Base-by-base conservation (phyloP, 495 filamentous ascomycete genomes). In the Aspergillus nanangensis region DNA sequence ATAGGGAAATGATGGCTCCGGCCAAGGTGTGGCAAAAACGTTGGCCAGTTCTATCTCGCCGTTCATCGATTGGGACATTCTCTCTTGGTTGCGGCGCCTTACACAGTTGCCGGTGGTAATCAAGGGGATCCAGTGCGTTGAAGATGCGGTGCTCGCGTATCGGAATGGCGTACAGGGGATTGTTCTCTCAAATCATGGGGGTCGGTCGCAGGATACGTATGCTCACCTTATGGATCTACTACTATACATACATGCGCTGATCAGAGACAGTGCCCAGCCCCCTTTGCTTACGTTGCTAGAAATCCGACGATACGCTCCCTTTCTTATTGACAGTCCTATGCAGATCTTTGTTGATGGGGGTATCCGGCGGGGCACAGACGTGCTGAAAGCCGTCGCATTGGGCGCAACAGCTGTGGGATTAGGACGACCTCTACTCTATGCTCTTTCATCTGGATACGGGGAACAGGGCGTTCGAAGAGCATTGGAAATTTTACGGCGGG, bases 71-170 rank as follows among this genome's bases (percentile, higher is more conserved):
- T 95, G 89, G 90, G 78, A 78, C 29, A 88, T 90, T 58, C 82
- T 95, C 38, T 76, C 83, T 13, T 95, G 86, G 86, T 83, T 94
- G 64, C 72, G 79, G 34, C 73, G 72, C 36, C 80, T 93, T 51
- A 94, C 89, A 9, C 79, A 80, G 47, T 88, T 94, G 74, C 89
- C 90, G 22, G 84, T 96, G 40, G 74, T 91, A 14, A 81, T 96
- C 55, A 95, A 96, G 70, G 90, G 90, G 17, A 86, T 96, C 40
- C 89, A 94, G 70, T 75, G 87, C 38, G 85, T 90, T 36, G 90
- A 95, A 61, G 90, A 96, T 56, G 90, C 91, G n/a, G 65, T 91
- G 11, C 36, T 38, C 4, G 47, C 88, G 10, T 73, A 84, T 49
- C 79, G 90, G 51, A 59, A 66, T 42, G 86, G 86, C 17, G 85